Base-by-base conservation (phyloP, 768 basidiomycete genomes). In the Sutorius australiensis region DNA sequence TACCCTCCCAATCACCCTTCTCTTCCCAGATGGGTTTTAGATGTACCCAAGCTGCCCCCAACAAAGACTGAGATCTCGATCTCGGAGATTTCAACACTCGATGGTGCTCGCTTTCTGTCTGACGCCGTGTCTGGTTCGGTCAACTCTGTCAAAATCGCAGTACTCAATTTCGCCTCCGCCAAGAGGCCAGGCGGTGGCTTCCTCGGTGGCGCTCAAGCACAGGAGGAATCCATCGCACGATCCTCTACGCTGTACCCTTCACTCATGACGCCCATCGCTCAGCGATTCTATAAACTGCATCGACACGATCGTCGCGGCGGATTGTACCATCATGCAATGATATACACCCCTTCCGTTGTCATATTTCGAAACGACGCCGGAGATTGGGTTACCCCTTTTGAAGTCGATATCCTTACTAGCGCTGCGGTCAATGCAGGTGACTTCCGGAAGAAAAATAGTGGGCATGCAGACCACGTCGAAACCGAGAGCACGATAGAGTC, bases 181-280 rank as follows among this genome's bases (percentile, higher is more conserved):
- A 85, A 79, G 46, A 80, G 81, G 34, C 84, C 86, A 1, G 88
- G 89, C 2, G 88, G 89, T 4, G 89, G 89, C 6, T 90, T 92
- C 68, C 75, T 80, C 53, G 75, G 68, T 50, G 89, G 89, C 14
- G 81, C 86, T 0, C 80, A 83, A 53, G 89, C 89, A 2, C 89
- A 92, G 61, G 89, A 92, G 66, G 89, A 92, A 66, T 84, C 83
- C 34, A 79, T 92, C 60, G 87, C 89, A 11, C 82, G 89, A 38
- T 80, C 87, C 5, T 89, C 87, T 11, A 86, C 84, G 6, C 70
- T 92, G 6, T 87, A 84, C 58, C 72, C 78, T 1, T 77, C 83
- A 9, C 82, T 91, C 50, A 75, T 76, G 61, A 80, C 83, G 10
- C 64, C 68, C 14, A 73, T 72, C 6, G 83, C 80, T 0, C 71